phyloP scores from a whole-genome alignment of 208 protist species.

The Leishmania mexicana region DNA sequence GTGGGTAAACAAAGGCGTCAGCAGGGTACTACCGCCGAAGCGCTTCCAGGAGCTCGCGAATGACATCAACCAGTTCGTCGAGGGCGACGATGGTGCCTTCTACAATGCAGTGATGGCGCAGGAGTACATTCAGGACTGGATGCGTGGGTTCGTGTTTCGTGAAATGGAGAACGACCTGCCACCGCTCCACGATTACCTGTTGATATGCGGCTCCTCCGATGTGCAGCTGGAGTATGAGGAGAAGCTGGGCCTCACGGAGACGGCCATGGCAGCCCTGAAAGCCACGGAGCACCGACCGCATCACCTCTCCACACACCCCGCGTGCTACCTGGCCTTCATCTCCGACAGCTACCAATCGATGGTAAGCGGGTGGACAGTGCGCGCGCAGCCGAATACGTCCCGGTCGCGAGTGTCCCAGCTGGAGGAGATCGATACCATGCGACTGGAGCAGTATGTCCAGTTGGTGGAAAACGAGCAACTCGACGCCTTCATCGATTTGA shows the following conservation, averaged over 20 bases:
- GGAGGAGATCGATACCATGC: conserved; percentile 33
- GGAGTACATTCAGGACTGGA: conserved; percentile 84
- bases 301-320: conserved; percentile 83
- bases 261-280: conserved; percentile 21
- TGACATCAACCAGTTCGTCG: conserved; percentile 73
- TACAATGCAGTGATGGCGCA: conserved; percentile 59
- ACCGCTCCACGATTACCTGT: conserved; percentile 82
- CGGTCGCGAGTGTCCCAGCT: conserved; percentile 13
- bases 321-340: conserved; percentile 80
- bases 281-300: conserved; percentile 71
- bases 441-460: conserved; percentile 46
- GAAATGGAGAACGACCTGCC: conserved; percentile 83
- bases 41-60: conserved; percentile 58
- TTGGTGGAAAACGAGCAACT: conserved; percentile 49
- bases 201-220: conserved; percentile 74
- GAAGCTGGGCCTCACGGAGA: conserved; percentile 15
- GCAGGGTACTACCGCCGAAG: conserved; percentile 49
- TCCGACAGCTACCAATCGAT: conserved; percentile 62
- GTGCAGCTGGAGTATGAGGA: conserved; percentile 42
- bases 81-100: conserved; percentile 67
- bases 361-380: conserved; percentile 11
- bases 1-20: conserved; percentile 68
- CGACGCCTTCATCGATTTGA: conserved; percentile 58
- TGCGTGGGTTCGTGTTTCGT: conserved; percentile 85
- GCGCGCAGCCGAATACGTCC: background rate